Evolutionary conservation across 176 grass and related monocot genomes (phyloP).

Genomic region (Rhynchospora tenuis): DNA sequence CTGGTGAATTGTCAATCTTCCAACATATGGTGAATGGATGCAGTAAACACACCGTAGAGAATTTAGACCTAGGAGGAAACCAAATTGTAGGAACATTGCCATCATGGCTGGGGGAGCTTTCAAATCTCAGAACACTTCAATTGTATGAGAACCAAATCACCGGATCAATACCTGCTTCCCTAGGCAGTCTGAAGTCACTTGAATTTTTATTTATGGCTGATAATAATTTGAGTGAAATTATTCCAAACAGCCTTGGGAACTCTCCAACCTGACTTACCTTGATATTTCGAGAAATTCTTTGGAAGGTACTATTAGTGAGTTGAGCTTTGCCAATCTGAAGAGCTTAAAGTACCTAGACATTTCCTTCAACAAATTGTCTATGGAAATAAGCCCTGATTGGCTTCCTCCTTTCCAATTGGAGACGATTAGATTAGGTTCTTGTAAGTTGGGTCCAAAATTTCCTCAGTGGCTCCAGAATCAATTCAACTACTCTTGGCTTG

Average conservation of each 20-base stretch:
- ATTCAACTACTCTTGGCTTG: background rate
- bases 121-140: conserved; percentile 18
- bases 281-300: conserved; percentile 1
- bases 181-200: conserved; percentile 13
- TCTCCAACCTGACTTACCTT: background rate
- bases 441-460: conserved; percentile 24
- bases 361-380: conserved; percentile 12
- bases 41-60: conserved; percentile 18
- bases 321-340: conserved; percentile 17
- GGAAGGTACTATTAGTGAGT: background rate
- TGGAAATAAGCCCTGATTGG: conserved; percentile 9
- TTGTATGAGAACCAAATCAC: conserved; percentile 8
- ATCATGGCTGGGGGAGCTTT: conserved; percentile 25
- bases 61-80: conserved; percentile 23
- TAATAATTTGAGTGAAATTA: conserved; percentile 14
- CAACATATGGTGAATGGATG: conserved; percentile 18
- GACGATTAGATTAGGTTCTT: background rate
- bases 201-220: background rate
- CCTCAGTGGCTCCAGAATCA: conserved; percentile 24
- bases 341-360: conserved; percentile 6
- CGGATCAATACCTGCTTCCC: background rate
- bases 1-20: conserved; percentile 13
- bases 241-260: conserved; percentile 4
- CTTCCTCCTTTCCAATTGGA: conserved; percentile 24
- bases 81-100: background rate